Base-by-base conservation (phyloP, 2,329 filamentous ascomycete species). In the Drechslerella dactyloides region DNA sequence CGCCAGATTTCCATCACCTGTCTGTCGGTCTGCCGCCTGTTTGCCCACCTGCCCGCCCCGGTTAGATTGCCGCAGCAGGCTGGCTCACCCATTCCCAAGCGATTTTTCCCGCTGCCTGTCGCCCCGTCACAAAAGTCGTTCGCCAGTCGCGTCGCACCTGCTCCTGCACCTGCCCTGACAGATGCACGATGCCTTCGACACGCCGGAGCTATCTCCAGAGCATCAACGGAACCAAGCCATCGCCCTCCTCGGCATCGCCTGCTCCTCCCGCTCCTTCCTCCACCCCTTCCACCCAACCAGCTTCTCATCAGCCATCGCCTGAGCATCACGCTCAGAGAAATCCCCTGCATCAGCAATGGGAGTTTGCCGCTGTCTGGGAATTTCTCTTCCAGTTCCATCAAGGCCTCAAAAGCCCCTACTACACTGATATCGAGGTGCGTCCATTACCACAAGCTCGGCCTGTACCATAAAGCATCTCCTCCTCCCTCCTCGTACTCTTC, bases 321-420 rank as follows among this genome's bases (percentile, higher is more conserved):
- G 37, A 56, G 44, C 44, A 27, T 2, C 17, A 40, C 17, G 5
- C 44, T 19, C 6, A 21, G 63, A 37, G 27, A 53, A 65, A 57
- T 40, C 62, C 58, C 40, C 37, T 72, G 27, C 64, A 68, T 42
- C 72, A 69, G 17, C 69, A 70, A 42, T 73, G 69, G 56, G 48
- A 69, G 51, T 68, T 70, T 62, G 54, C 46, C 30, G 58, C 60
- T 40, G 64, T 97, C 6, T 92, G 89, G 81, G 93, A 99, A 81
- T 99, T 92, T 85, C 90, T 97, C 73, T 90, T 89, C 79, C 86
- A 93, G 44, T 99, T 99, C 80, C 93, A 93, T 73, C 88, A 62
- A 35, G 88, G 88, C 48, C 88, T 96, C 79, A 97, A 96, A 82
- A 90, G 97, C 75, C 89, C 94, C 76, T 90, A 89, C 78, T 84